These are phyloP conservation scores for Aspergillus ostianus DNA, from an alignment of 495 filamentous ascomycete species.

Conservation along the genomic window DNA sequence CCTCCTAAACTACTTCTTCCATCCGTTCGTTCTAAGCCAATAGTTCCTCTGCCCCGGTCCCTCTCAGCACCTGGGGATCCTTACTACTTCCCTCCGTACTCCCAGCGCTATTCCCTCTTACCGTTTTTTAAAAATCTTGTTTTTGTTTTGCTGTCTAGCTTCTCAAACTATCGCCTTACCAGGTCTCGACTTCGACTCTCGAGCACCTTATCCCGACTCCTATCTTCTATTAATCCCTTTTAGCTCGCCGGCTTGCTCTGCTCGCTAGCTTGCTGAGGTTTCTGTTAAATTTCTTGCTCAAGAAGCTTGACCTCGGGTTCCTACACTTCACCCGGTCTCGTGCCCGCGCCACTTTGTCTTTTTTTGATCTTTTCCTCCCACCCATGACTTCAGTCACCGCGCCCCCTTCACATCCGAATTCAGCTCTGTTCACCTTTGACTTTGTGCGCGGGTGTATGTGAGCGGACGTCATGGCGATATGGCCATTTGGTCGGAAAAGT, in stretches of 20 bases:
- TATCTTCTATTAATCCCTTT: not conserved
- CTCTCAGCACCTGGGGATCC: constrained; percentile 7
- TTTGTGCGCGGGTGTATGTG: constrained; percentile 36
- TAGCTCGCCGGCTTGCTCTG: not conserved
- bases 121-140: constrained; percentile 1
- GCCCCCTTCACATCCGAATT: constrained; percentile 19
- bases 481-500: constrained; percentile 72
- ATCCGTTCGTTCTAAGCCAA: constrained; percentile 20
- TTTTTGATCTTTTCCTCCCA: constrained; percentile 10
- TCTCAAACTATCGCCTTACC: not conserved
- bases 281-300: not conserved
- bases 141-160: constrained; percentile 16
- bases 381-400: constrained; percentile 37
- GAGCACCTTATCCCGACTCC: not conserved
- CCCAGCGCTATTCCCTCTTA: not conserved
- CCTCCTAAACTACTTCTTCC: constrained; percentile 8
- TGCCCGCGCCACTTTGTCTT: constrained; percentile 1
- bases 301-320: not conserved
- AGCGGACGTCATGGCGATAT: constrained; percentile 62
- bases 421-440: constrained; percentile 27
- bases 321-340: not conserved
- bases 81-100: constrained; percentile 3
- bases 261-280: not conserved
- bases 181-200: not conserved
- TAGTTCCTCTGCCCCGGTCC: constrained; percentile 10